A percentile compares a stretch with the other conserved stretches of the same genome.
Conservation (phyloP, 768 basidiomycete species). For the Gloeophyllum trabeum region DNA sequence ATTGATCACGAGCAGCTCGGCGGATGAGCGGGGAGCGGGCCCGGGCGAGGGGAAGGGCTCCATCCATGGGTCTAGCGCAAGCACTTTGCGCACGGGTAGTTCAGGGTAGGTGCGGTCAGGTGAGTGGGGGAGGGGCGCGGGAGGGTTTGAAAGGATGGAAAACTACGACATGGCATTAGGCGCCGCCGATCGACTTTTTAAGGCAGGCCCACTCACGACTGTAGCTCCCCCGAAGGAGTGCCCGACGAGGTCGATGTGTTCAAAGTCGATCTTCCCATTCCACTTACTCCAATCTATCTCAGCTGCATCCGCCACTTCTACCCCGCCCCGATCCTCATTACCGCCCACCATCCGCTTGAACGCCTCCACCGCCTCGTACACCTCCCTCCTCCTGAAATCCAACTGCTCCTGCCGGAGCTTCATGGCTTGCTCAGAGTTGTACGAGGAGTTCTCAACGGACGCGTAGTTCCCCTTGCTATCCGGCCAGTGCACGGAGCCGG, state of each 20-base stretch:
- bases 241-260: conserved; percentile 30
- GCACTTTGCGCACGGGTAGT: conserved; percentile 44
- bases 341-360: conserved; percentile 21
- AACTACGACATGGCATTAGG: no score
- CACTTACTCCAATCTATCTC: background rate
- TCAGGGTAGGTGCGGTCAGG: background rate
- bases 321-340: background rate
- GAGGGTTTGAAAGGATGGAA: conserved; percentile 37
- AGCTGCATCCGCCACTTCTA: background rate
- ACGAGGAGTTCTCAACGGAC: no score
- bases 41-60: conserved; percentile 61
- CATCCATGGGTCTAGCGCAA: conserved; percentile 79
- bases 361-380: conserved; percentile 49
- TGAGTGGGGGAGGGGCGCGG: conserved; percentile 18
- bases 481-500: no score
- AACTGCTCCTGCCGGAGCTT: conserved; percentile 64
- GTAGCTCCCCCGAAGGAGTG: conserved; percentile 52
- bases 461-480: no score
- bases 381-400: conserved; percentile 54
- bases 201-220: conserved; percentile 10
- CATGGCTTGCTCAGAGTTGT: no score
- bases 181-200: no score
- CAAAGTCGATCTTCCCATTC: background rate
- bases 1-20: conserved; percentile 58
- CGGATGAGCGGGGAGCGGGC: conserved; percentile 18